Evolutionary conservation across 2,329 filamentous ascomycete species (phyloP), one percentile per base, ranked within the genome.

Genomic region (Venturia aucupariae): DNA sequence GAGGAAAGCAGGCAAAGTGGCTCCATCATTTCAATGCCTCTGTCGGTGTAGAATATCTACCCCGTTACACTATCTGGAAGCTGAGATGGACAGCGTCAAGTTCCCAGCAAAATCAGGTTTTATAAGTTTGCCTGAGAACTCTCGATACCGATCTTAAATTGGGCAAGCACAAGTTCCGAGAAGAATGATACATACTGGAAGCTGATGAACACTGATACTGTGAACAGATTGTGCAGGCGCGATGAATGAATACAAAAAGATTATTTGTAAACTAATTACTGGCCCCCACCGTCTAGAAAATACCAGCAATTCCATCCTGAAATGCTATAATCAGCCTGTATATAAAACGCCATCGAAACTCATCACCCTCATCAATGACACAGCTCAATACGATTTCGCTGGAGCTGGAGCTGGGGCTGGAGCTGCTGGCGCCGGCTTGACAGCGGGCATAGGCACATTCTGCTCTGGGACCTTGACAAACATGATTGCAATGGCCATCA

Each of bases 401-500:
- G n/a, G 44, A 48, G n/a, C 42, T n/a, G 42, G 19, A 3, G 42
- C 42, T n/a, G 42, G 42, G 8, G 42, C 42, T 22, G 42, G 38
- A 15, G 38, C 38, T 41, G 38, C 38, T 19, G 42, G 42, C n/a
- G 42, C 42, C 42, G 42, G 42, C 10, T 46, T 22, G 17, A 46
- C 42, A 22, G 42, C 42, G 22, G 48, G 48, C 48, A 54, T 54
- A 13, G 48, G 48, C 13, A 54, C 24, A 5, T 24, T 24, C 44
- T 30, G 3, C 24, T 2, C 48, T 3, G 48, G 4, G 30, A 54
- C 48, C 48, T 30, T 17, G 11, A 30, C 24, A 24, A 30, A 54
- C 24, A 54, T 30, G 15, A 54, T 32, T 2, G 24, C 24, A 17
- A 64, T 51, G 15, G 32, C 61, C 64, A 65, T 64, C 30, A 65